Conservation (phyloP, 108 stramenopile genomes). For the Fistulifera solaris region DNA sequence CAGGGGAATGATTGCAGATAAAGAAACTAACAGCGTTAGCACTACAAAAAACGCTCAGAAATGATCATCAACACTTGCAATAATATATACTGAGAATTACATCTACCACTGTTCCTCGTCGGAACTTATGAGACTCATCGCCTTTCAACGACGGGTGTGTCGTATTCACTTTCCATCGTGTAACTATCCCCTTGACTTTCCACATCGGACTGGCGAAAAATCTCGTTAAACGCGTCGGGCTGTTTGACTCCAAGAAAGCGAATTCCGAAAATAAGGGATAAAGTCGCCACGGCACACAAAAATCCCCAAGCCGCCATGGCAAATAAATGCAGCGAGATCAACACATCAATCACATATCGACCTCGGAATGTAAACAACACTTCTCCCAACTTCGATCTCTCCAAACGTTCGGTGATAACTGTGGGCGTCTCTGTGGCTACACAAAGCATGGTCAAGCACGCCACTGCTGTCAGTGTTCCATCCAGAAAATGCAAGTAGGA, state of each 20-base stretch:
- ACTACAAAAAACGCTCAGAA: no score
- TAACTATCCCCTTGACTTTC: constrained; percentile 37
- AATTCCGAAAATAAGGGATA: constrained; percentile 56
- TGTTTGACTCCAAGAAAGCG: constrained; percentile 62
- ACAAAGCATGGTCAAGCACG: constrained; percentile 39
- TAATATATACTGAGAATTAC: no score
- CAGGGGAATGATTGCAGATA: no score
- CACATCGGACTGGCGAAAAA: constrained; percentile 52
- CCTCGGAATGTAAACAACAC: constrained; percentile 54
- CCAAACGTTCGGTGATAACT: constrained; percentile 27
- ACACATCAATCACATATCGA: constrained; percentile 50
- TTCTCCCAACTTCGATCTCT: constrained; percentile 27
- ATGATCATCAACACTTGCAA: no score
- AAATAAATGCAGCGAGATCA: constrained; percentile 42
- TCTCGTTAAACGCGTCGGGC: constrained; percentile 60
- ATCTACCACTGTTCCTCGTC: background rate
- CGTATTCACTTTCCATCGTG: constrained; percentile 43
- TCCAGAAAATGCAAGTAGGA: constrained; percentile 39
- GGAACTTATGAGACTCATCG: background rate
- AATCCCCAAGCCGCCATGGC: constrained; percentile 52
- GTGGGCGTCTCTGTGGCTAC: constrained; percentile 46
- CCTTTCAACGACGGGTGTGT: constrained; percentile 18
- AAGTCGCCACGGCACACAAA: constrained; percentile 30
- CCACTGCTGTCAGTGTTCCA: constrained; percentile 22
- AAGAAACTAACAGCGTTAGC: no score